Conservation (phyloP, 768 basidiomycete genomes). For the Lentinus brumalis region DNA sequence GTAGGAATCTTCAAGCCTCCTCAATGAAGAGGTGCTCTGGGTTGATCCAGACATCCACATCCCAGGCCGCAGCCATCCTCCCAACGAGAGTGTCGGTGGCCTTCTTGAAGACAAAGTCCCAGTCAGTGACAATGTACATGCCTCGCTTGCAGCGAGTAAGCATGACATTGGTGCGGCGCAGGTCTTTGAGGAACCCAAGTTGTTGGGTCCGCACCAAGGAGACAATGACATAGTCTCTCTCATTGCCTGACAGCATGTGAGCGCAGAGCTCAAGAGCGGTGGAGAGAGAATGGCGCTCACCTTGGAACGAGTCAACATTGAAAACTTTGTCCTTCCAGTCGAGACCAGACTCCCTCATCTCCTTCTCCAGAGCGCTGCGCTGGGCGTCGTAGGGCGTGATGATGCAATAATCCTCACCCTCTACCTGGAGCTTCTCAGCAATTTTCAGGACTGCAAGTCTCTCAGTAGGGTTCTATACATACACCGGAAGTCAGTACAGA, state of each 20-base stretch:
- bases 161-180: conserved; percentile 84
- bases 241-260: conserved; percentile 60
- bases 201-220: conserved; percentile 65
- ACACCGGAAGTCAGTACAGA: conserved; percentile 2
- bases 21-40: conserved; percentile 38
- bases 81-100: conserved; percentile 53
- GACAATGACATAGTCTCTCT: conserved; percentile 75
- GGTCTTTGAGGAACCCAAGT: conserved; percentile 67
- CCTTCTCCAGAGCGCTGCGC: conserved; percentile 55
- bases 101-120: conserved; percentile 54
- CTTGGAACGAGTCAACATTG: conserved; percentile 83
- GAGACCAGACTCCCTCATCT: conserved; percentile 51
- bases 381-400: conserved; percentile 86
- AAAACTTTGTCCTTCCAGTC: conserved; percentile 70
- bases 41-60: conserved; percentile 39
- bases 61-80: conserved; percentile 36
- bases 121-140: conserved; percentile 74
- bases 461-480: conserved; percentile 61
- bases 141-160: conserved; percentile 76
- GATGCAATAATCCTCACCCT: conserved; percentile 55
- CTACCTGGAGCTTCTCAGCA: conserved; percentile 55
- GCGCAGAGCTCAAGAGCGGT: conserved; percentile 6
- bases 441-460: conserved; percentile 55
- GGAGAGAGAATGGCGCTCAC: conserved; percentile 37
- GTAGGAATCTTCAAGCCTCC: conserved; percentile 9